Evolutionary conservation across 345 rosid genomes (phyloP).

Genomic region (Brassica cretica): DNA sequence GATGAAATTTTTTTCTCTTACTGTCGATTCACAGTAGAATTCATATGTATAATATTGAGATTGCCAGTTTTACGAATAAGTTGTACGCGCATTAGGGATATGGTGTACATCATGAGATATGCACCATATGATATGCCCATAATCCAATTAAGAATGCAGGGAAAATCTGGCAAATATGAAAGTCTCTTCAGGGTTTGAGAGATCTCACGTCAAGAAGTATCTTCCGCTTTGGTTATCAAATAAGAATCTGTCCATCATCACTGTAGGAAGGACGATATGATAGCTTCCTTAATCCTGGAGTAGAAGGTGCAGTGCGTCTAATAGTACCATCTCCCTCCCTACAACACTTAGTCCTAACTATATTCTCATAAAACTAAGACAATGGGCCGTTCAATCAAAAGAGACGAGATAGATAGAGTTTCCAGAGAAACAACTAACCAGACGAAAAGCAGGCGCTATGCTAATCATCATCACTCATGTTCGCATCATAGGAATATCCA

Average conservation of each 20-base stretch:
- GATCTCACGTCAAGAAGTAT: not conserved
- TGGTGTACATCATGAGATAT: too few relatives aligned
- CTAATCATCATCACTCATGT: not conserved
- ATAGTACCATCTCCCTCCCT: not conserved
- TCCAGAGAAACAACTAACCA: not conserved
- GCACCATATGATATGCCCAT: not conserved
- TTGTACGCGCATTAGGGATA: not conserved
- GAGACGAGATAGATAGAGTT: not conserved
- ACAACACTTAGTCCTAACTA: not conserved
- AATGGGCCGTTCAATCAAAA: not conserved
- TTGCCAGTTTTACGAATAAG: not conserved
- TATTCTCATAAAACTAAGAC: not conserved
- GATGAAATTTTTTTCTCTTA: too few relatives aligned
- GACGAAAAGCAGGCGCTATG: not conserved
- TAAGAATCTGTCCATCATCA: not conserved
- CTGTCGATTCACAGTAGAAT: too few relatives aligned
- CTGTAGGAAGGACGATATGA: not conserved
- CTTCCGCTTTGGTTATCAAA: not conserved
- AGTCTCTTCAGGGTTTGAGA: not conserved
- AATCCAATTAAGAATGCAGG: not conserved
- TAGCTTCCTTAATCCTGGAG: not conserved
- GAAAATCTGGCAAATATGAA: not conserved
- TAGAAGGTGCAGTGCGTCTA: not conserved
- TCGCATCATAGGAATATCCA: slow-evolving; percentile 4
- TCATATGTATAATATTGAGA: not conserved